A percentile compares a stretch with the other conserved stretches of the same genome.
Evolutionary conservation across 805 yeast species (phyloP).

Genomic region (Nakazawaea populi): DNA sequence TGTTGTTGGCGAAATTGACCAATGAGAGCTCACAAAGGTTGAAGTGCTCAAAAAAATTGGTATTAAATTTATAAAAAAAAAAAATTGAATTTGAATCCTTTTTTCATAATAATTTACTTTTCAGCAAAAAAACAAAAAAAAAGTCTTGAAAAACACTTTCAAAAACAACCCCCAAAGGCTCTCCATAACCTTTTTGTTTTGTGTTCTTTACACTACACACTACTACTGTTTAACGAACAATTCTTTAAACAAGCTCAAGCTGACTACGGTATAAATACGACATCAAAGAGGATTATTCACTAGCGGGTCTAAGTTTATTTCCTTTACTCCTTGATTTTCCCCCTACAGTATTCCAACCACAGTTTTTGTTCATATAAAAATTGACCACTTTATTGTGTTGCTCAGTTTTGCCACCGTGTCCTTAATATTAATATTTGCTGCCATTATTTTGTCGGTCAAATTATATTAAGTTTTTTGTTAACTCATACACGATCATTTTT

Average conservation of each 20-base stretch:
- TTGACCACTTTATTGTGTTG: slow-evolving; percentile 34
- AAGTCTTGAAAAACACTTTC: background rate
- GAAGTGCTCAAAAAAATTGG: background rate
- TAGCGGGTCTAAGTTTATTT: slow-evolving; percentile 8
- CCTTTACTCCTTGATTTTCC: background rate
- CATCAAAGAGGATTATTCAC: background rate
- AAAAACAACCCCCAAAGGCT: background rate
- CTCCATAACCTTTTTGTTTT: background rate
- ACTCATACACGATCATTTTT: background rate
- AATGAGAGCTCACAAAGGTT: background rate
- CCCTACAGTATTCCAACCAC: background rate
- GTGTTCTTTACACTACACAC: background rate
- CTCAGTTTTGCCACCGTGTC: slow-evolving; percentile 18
- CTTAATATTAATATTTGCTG: slow-evolving; percentile 4
- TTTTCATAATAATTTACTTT: background rate
- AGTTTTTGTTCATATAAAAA: background rate
- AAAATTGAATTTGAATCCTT: background rate
- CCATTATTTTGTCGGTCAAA: slow-evolving; percentile 3
- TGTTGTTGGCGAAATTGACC: slow-evolving; percentile 2
- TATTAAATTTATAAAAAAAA: background rate
- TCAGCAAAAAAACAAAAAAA: slow-evolving; percentile 2
- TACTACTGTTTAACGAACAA: background rate
- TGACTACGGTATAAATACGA: background rate
- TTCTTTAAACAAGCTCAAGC: background rate
- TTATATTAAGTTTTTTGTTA: background rate